Percentiles rank a stretch among this genome's conserved stretches.
phyloP scores from a whole-genome alignment of 306 rosid genomes.

The Cucurbita maxima region DNA sequence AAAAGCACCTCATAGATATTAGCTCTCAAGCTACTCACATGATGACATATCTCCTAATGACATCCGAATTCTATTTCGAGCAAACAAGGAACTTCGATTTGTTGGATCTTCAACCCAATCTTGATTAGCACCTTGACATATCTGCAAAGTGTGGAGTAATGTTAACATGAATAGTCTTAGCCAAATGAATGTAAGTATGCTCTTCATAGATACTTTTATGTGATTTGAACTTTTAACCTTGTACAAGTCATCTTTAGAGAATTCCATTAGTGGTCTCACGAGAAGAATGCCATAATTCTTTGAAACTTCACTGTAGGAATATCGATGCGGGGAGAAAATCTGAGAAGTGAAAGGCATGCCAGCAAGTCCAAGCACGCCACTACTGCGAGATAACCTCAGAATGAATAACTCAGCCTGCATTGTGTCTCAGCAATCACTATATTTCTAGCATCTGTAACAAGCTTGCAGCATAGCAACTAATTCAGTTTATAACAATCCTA shows the following conservation, averaged over 20 bases:
- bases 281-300: slow-evolving; percentile 44
- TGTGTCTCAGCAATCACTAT: slow-evolving; percentile 39
- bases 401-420: slow-evolving; percentile 95
- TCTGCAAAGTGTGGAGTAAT: slow-evolving; percentile 24
- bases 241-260: slow-evolving; percentile 81
- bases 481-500: slow-evolving; percentile 3
- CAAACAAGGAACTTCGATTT: slow-evolving; percentile 51
- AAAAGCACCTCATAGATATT: background rate
- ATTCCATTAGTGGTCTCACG: slow-evolving; percentile 73
- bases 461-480: slow-evolving; percentile 16
- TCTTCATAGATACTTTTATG: background rate
- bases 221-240: slow-evolving; percentile 31
- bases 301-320: slow-evolving; percentile 18
- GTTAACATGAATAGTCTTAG: background rate
- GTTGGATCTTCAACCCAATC: slow-evolving; percentile 97
- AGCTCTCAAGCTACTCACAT: slow-evolving; percentile 32
- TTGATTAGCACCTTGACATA: slow-evolving; percentile 46
- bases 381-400: slow-evolving; percentile 82
- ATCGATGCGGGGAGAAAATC: slow-evolving; percentile 41
- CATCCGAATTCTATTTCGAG: slow-evolving; percentile 76
- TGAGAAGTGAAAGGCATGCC: slow-evolving; percentile 83
- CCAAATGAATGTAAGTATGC: background rate
- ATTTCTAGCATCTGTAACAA: slow-evolving; percentile 28
- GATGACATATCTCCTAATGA: slow-evolving; percentile 38
- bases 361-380: slow-evolving; percentile 94